These are phyloP conservation scores for Plasmodium yoelii DNA, from an alignment of 169 alveolate species.

Conservation along the genomic window DNA sequence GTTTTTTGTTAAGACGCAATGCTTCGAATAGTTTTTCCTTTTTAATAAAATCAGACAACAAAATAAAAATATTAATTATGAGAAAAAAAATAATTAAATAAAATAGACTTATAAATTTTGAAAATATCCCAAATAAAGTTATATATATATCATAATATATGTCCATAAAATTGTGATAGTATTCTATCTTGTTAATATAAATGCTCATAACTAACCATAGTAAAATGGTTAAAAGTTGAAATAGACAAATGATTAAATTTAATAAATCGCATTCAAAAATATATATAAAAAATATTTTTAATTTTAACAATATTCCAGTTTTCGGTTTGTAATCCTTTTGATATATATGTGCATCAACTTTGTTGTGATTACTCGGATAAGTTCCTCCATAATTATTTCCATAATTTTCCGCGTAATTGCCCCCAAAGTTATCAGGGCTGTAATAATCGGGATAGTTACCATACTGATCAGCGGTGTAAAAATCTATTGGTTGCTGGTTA, in stretches of 20 bases:
- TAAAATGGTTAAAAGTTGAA: slow-evolving; percentile 10
- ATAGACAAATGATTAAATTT: slow-evolving; percentile 30
- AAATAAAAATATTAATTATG: slow-evolving; percentile 49
- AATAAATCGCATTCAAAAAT: slow-evolving; percentile 34
- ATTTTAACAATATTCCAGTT: background rate
- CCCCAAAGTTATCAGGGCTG: background rate
- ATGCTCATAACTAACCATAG: slow-evolving; percentile 54
- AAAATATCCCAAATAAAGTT: slow-evolving; percentile 22
- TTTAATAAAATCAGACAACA: slow-evolving; percentile 41
- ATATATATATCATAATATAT: slow-evolving; percentile 29
- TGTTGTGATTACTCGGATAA: background rate
- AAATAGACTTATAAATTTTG: slow-evolving; percentile 38
- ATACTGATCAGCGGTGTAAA: background rate
- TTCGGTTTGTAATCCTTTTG: background rate
- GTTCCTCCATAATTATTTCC: background rate
- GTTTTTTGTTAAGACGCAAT: slow-evolving; percentile 41
- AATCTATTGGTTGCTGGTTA: too few relatives aligned
- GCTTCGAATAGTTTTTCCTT: slow-evolving; percentile 61
- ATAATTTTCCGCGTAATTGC: background rate
- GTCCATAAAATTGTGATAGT: background rate
- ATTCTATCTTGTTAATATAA: slow-evolving; percentile 41
- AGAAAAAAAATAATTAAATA: slow-evolving; percentile 33
- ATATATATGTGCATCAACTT: too few relatives aligned
- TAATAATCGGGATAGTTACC: background rate
- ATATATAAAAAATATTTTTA: slow-evolving; percentile 43